Percentiles rank a stretch among this genome's conserved stretches.
Conservation (phyloP, 78 protist species). For the Chrysochromulina tobinii region DNA sequence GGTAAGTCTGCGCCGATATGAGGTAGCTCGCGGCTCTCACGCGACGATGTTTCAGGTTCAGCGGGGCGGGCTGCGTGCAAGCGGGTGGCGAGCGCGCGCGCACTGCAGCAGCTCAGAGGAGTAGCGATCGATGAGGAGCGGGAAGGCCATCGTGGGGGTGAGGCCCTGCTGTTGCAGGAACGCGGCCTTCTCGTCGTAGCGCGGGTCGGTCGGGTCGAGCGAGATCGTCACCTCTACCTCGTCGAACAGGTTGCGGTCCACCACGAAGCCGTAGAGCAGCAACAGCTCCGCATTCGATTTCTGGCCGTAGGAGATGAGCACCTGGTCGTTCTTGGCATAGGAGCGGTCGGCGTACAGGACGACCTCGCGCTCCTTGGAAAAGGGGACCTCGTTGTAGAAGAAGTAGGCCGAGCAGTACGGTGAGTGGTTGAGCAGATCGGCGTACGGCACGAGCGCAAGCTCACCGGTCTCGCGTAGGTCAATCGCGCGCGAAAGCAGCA, state of each 20-base stretch:
- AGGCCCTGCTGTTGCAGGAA: neutral
- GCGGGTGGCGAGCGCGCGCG: too few relatives aligned
- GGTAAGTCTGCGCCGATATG: too few relatives aligned
- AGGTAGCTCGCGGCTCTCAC: too few relatives aligned
- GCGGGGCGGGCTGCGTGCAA: too few relatives aligned
- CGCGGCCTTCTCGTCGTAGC: neutral
- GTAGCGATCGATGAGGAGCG: constrained; percentile 9
- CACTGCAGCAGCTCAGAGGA: neutral
- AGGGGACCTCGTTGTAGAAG: neutral
- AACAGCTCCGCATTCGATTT: neutral
- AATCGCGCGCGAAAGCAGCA: constrained; percentile 18
- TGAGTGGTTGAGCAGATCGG: constrained; percentile 37
- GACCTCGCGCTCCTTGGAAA: neutral
- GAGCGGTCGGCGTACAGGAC: neutral
- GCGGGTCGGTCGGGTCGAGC: neutral
- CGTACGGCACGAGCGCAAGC: neutral
- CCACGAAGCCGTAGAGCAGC: constrained; percentile 25
- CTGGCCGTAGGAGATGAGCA: constrained; percentile 18
- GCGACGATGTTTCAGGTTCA: too few relatives aligned
- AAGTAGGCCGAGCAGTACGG: neutral
- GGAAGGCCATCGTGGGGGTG: neutral
- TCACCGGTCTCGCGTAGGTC: neutral
- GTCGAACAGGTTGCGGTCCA: constrained; percentile 27
- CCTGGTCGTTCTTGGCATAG: neutral
- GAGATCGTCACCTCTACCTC: neutral